Base-by-base conservation (phyloP, 164 flowering plant genomes). In the Platanus orientalis region DNA sequence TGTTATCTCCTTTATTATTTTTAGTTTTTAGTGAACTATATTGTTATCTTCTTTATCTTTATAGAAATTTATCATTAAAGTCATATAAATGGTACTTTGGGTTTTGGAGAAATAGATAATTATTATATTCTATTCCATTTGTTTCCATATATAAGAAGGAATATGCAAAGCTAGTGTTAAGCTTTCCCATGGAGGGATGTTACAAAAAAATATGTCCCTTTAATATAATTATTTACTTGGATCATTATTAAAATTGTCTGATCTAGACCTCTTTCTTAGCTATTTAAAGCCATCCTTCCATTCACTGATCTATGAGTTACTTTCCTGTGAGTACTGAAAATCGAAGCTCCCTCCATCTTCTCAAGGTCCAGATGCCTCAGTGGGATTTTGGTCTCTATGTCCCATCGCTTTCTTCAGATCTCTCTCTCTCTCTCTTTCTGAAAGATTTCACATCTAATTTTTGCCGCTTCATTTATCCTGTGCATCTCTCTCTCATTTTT, bases 221-320 rank as follows among this genome's bases (percentile, higher is more conserved):
- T 53, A 24, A n/a, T 52, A 51, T 62, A 21, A 13, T 62, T 34
- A n/a, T 21, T 30, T 56, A 10, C 21, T 24, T 61, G 27, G 45
- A 32, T 51, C 13, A 36, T 26, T 52, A n/a, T 62, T 62, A 21
- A 34, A 7, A 30, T 34, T 60, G 50, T 45, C 51, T 39, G 44
- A 20, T 34, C 64, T 30, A 25, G 28, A 36, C 58, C 54, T 51
- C 25, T 52, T 47, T 54, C 62, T 57, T 40, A 67, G 45, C 69
- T 73, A 68, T 71, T 68, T 61, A 60, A 75, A 55, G 48, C 63
- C 71, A 36, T 48, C 44, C 61, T 50, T 71, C 49, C 64, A 10
- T 58, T 60, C 58, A 16, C 6, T 36, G 48, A 64, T 63, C 58
- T 61, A 65, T 47, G 34, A 54, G 67, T 40, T 73, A 57, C 58